These are phyloP conservation scores for Colletotrichum spaethianum DNA, from an alignment of 2,329 filamentous ascomycete genomes.

Conservation along the genomic window DNA sequence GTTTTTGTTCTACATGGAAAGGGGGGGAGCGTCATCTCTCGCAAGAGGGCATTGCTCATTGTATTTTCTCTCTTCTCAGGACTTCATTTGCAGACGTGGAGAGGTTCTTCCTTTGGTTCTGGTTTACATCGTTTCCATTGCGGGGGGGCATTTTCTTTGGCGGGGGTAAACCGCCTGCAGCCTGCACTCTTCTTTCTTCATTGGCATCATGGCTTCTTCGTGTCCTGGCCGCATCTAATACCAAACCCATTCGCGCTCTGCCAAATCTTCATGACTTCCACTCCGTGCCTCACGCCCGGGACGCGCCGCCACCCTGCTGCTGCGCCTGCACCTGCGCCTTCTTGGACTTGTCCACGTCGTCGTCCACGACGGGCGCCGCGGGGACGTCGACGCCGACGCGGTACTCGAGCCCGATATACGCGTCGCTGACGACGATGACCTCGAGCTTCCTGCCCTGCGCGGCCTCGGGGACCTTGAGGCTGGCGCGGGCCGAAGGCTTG, in stretches of 20 bases:
- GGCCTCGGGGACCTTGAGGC: constrained; percentile 72
- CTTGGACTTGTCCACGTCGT: constrained; percentile 61
- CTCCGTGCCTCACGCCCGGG: constrained; percentile 3
- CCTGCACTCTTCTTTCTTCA: constrained; percentile 2
- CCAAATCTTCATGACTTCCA: not conserved
- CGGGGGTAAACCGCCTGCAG: not conserved
- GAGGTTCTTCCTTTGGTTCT: not conserved
- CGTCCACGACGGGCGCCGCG: constrained; percentile 62
- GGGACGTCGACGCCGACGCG: constrained; percentile 67
- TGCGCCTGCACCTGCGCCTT: constrained; percentile 47
- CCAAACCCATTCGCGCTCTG: not conserved
- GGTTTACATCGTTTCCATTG: not conserved
- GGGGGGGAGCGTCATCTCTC: constrained; percentile 21
- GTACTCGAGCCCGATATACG: constrained; percentile 83
- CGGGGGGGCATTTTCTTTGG: not conserved
- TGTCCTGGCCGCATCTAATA: constrained; percentile 10
- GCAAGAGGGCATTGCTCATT: constrained; percentile 23
- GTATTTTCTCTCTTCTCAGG: not conserved
- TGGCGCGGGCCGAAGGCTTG: constrained; percentile 67
- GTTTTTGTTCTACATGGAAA: not conserved
- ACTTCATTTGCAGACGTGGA: not conserved
- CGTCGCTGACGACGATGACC: constrained; percentile 86
- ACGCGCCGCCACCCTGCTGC: constrained; percentile 27
- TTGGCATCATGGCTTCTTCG: constrained; percentile 14
- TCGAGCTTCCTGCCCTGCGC: constrained; percentile 74